A percentile compares a stretch with the other conserved stretches of the same genome.
phyloP scores from a whole-genome alignment of 1,139 yeast species.

The Lizanozyma gosingica region DNA sequence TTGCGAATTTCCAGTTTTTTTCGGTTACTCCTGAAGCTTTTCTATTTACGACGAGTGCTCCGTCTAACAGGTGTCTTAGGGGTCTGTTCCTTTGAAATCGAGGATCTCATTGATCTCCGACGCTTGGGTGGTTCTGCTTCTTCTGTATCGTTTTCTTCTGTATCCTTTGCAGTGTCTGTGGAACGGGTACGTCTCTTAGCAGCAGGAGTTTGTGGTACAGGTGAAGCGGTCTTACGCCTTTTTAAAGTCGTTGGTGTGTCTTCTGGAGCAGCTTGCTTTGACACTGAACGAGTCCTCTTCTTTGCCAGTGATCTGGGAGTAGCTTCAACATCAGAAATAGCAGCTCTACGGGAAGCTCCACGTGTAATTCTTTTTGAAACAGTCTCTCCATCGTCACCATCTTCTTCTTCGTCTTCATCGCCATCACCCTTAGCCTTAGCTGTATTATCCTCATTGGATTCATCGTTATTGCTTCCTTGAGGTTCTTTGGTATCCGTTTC shows the following conservation, averaged over 20 bases:
- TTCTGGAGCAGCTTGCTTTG: slow-evolving; percentile 3
- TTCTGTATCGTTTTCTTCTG: slow-evolving; percentile 10
- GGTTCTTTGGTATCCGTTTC: slow-evolving; percentile 5
- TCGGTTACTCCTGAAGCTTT: no score
- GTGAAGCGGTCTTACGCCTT: slow-evolving; percentile 1
- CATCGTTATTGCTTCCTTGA: slow-evolving; percentile 5
- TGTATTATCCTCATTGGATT: slow-evolving; percentile 7
- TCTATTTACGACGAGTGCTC: slow-evolving; percentile 18
- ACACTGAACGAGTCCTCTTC: neutral
- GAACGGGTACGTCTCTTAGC: slow-evolving; percentile 23
- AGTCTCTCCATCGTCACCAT: slow-evolving; percentile 7
- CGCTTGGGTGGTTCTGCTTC: slow-evolving; percentile 7
- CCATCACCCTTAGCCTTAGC: slow-evolving; percentile 14
- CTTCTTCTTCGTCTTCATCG: slow-evolving; percentile 8
- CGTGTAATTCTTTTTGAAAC: slow-evolving; percentile 8
- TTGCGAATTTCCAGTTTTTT: no score
- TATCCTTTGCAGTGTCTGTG: slow-evolving; percentile 8
- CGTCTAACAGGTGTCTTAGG: slow-evolving; percentile 15
- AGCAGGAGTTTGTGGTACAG: slow-evolving; percentile 5
- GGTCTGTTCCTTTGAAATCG: slow-evolving; percentile 1
- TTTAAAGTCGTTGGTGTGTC: neutral
- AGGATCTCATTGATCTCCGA: slow-evolving; percentile 1
- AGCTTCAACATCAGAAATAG: neutral
- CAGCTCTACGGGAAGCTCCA: slow-evolving; percentile 2
- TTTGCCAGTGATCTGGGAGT: neutral